Conservation (phyloP, 2,329 filamentous ascomycete species). For the Diaporthe destruens region DNA sequence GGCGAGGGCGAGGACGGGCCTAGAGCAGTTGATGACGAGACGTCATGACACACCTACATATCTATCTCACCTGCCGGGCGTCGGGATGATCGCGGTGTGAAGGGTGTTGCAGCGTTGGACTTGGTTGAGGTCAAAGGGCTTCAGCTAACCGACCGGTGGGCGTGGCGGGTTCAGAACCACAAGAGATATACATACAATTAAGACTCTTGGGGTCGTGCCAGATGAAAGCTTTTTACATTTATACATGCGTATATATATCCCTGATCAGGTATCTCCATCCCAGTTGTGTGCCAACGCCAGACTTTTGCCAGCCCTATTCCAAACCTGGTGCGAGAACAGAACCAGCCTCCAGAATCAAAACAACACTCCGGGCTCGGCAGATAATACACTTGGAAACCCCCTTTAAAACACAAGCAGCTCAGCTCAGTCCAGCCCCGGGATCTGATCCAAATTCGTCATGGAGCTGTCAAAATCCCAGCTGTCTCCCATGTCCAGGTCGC, state of each 20-base stretch:
- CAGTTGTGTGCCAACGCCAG: conserved; percentile 8
- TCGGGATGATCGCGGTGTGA: background rate
- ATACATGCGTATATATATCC: background rate
- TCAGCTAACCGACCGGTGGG: background rate
- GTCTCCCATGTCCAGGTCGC: conserved; percentile 44
- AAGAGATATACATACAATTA: background rate
- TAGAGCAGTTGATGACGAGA: background rate
- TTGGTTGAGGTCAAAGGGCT: background rate
- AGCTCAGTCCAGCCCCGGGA: conserved; percentile 48
- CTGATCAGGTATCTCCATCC: conserved; percentile 21
- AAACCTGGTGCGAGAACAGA: background rate
- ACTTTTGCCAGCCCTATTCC: conserved; percentile 16
- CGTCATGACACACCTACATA: conserved; percentile 60
- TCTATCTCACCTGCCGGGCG: background rate
- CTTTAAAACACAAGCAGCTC: background rate
- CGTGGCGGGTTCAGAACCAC: background rate
- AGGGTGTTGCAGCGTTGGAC: background rate
- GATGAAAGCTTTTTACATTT: background rate
- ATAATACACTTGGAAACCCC: background rate
- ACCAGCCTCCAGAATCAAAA: conserved; percentile 5
- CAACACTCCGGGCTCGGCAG: background rate
- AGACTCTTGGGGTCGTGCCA: background rate
- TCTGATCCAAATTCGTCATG: conserved; percentile 46
- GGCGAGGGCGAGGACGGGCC: conserved; percentile 34
- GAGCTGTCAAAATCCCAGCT: conserved; percentile 45